Evolutionary conservation across 2,329 filamentous ascomycete genomes (phyloP).

Genomic region (Fusarium siculi): DNA sequence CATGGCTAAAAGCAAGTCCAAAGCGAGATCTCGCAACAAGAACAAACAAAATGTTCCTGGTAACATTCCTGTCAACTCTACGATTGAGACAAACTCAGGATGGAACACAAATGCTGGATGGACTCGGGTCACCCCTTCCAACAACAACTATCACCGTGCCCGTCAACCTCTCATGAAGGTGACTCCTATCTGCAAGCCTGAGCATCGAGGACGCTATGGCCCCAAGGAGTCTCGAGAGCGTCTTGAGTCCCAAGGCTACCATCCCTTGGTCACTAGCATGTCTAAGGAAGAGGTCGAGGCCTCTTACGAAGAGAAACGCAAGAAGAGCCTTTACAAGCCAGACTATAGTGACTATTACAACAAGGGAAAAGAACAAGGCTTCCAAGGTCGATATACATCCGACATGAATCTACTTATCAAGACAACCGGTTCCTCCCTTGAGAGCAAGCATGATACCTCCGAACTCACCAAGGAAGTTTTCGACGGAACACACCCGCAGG

Average conservation of each 20-base stretch:
- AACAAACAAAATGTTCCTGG: neutral
- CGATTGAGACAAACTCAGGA: neutral
- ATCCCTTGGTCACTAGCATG: neutral
- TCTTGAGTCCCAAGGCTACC: neutral
- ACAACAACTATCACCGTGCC: neutral
- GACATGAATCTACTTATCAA: neutral
- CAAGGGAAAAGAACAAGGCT: neutral
- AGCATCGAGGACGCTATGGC: neutral
- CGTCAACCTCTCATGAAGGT: neutral
- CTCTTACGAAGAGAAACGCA: neutral
- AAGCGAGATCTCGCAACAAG: neutral
- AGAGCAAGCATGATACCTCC: neutral
- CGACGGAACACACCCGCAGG: constrained; percentile 18
- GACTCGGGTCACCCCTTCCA: neutral
- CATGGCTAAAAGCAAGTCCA: neutral
- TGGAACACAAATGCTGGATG: neutral
- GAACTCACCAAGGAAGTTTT: neutral
- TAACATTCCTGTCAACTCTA: neutral
- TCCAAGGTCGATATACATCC: neutral
- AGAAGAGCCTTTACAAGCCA: neutral
- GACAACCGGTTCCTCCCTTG: neutral
- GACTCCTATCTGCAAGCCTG: neutral
- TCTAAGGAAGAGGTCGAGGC: neutral
- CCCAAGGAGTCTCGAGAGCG: neutral
- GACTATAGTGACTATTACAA: neutral